These are phyloP conservation scores for Clarireedia monteithiana DNA, from an alignment of 2,329 filamentous ascomycete genomes.

Conservation along the genomic window DNA sequence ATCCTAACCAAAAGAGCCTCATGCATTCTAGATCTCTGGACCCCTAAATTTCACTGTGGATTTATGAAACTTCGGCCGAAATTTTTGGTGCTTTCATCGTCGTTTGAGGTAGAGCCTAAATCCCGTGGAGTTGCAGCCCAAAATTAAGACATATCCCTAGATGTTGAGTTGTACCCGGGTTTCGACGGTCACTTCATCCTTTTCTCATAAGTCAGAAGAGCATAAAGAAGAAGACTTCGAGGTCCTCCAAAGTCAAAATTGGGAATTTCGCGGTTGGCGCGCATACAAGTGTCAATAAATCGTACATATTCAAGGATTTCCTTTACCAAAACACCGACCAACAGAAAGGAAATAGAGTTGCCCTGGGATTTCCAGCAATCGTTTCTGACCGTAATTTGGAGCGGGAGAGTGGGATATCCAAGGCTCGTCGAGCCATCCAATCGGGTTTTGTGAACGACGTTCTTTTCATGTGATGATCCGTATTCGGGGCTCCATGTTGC, in stretches of 20 bases:
- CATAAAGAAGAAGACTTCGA: too few relatives aligned
- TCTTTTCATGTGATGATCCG: neutral
- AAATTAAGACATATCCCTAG: too few relatives aligned
- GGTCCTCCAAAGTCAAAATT: neutral
- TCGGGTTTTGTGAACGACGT: neutral
- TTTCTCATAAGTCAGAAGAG: too few relatives aligned
- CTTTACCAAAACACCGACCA: too few relatives aligned
- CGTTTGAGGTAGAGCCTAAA: neutral
- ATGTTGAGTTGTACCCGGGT: neutral
- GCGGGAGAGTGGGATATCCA: neutral
- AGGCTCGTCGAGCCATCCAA: neutral
- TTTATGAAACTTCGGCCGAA: neutral
- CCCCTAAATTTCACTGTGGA: constrained; percentile 1
- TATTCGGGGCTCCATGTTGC: neutral
- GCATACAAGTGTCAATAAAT: neutral
- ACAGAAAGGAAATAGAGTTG: neutral
- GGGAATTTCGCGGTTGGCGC: neutral
- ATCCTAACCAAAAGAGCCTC: constrained; percentile 7
- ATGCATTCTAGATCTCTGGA: constrained; percentile 7
- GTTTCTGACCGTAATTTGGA: neutral
- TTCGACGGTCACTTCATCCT: neutral
- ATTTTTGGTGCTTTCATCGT: neutral
- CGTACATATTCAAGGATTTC: too few relatives aligned
- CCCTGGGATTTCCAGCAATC: neutral
- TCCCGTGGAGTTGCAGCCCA: neutral